Conservation (phyloP, 2,329 filamentous ascomycete genomes). For the Beauveria sp. region DNA sequence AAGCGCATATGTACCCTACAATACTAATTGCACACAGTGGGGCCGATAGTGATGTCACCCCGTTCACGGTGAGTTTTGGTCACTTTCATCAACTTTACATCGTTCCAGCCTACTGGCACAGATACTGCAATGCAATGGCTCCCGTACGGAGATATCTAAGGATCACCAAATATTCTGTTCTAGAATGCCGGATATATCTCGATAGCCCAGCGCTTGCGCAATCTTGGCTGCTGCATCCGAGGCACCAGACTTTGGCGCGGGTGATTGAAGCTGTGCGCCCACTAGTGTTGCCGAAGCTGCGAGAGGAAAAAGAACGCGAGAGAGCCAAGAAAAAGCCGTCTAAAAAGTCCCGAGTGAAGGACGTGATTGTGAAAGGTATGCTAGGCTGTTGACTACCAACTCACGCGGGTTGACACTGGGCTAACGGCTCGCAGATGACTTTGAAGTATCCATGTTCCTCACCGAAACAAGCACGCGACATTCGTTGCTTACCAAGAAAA, state of each 20-base stretch:
- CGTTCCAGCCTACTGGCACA: not conserved
- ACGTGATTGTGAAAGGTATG: constrained; percentile 72
- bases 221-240: constrained; percentile 75
- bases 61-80: not conserved
- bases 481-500: constrained; percentile 78
- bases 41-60: not conserved
- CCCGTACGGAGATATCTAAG: constrained; percentile 83
- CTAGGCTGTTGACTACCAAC: not conserved
- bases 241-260: constrained; percentile 67
- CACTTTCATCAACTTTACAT: not conserved
- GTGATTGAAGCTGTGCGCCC: constrained; percentile 82
- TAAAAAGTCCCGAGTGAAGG: constrained; percentile 77
- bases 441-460: constrained; percentile 90
- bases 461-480: constrained; percentile 81
- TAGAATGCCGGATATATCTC: constrained; percentile 95
- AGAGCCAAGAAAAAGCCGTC: constrained; percentile 51
- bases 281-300: constrained; percentile 80
- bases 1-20: not conserved
- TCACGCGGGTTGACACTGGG: not conserved
- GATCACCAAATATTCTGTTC: constrained; percentile 85
- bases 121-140: constrained; percentile 51
- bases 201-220: constrained; percentile 79
- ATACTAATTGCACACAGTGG: not conserved
- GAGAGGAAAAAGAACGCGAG: constrained; percentile 68
- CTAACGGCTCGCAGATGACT: constrained; percentile 61